Evolutionary conservation across 2,329 filamentous ascomycete species (phyloP), one percentile per base, ranked within the genome.

Genomic region (Apiospora kogelbergensis): DNA sequence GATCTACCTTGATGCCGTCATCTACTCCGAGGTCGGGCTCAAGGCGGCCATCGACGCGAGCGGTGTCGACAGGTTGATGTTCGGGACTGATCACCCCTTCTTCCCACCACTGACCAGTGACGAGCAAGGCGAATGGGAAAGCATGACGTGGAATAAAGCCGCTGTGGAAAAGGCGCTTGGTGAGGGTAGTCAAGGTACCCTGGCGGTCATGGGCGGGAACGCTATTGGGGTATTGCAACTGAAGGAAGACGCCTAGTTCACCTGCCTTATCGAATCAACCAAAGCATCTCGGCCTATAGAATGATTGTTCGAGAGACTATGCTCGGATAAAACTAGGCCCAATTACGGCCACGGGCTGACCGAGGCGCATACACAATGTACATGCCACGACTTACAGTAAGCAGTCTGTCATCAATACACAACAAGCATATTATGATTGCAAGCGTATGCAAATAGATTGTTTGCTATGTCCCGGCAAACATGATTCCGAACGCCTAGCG

Each of bases 1-100:
- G 81, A 88, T 97, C 63, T 96, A 94, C 77, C 86, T 98, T 1
- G 94, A 97, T 80, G 94, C 94, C 0, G 94, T 97, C 17, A 88
- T 97, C 7, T 94, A 96, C 79, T 93, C 91, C 0, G 89, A 91
- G 63, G 89, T 93, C 11, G 92, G 91, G 0, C 78, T 95, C 68
- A 89, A 87, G 74, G 91, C 91, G 1, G 93, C 93, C 0, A 85
- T 93, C 2, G 87, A 90, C 26, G 91, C 90, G 0, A 86, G 86
- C 70, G 91, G 92, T 0, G 83, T 84, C 0, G 92, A 94, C 74
- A 84, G 92, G 70, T 80, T 95, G 66, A 87, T 95, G 84, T 95
- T 95, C 80, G 93, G 92, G 33, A 95, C 92, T 0, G 93, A 95
- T 77, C 91, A 95, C 78, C 93, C 93, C 0, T 95, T 95, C 81